Evolutionary conservation across 768 basidiomycete genomes (phyloP), one percentile per base, ranked within the genome.

Genomic region (Hygrocybe punicea): DNA sequence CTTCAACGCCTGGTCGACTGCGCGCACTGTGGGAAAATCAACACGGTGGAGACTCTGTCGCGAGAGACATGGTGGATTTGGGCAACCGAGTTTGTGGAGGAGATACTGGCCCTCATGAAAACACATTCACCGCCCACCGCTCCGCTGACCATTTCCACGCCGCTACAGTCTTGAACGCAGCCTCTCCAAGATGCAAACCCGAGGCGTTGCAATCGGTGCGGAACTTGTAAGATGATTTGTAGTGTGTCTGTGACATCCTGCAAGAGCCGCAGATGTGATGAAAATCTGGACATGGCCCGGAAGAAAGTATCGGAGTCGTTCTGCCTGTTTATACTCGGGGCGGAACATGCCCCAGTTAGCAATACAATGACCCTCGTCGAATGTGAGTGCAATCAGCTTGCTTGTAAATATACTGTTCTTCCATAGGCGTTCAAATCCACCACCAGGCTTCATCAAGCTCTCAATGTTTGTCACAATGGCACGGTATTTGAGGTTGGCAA

Each of bases 1-100:
- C 44, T 60, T 6, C 44, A 57, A 44, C 59, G 59, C 44, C 57
- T 60, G 21, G 57, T 60, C 29, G 51, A 60, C 23, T 53, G 50
- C 37, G 56, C 59, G 34, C 56, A 58, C 23, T 29, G 17, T n/a
- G 11, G 33, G 16, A 60, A 58, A 34, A 53, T 60, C 36, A 21
- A 47, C 23, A 58, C 50, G 24, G n/a, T 47, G 3, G 57, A 60
- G 35, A 48, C 57, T 14, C 36, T 60, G 14, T 14, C 14, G 16
- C 39, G 45, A 11, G 56, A 60, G 53, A 58, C 56, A 4, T 21
- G 46, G 63, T 19, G 58, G n/a, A 10, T n/a, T 21, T 29, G 21
- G 6, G 44, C 45, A 10, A 16, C 24, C n/a, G 29, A 21, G 25
- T 55, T 17, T 25, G 45, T 37, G 5, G 54, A 24, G n/a, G 45